These are phyloP conservation scores for Pseudopyricularia cyperi DNA, from an alignment of 2,329 filamentous ascomycete genomes.

Conservation along the genomic window DNA sequence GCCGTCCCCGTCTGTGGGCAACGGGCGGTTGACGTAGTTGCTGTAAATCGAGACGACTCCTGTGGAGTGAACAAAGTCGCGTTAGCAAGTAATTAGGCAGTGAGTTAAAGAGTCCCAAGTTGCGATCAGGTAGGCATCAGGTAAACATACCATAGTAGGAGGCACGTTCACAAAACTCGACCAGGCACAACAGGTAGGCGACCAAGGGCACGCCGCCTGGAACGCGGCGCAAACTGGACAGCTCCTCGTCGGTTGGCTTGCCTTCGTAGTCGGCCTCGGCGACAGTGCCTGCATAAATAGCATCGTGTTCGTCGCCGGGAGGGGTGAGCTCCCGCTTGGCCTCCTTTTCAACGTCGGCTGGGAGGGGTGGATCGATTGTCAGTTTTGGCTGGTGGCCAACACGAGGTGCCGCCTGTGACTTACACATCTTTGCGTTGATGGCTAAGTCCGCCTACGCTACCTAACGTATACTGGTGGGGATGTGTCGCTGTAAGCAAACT, in stretches of 20 bases:
- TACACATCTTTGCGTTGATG: not conserved
- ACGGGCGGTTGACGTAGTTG: constrained; percentile 49
- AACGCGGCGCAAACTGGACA: constrained; percentile 45
- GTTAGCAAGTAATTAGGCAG: too few relatives aligned
- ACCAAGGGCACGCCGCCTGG: constrained; percentile 51
- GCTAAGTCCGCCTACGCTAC: not conserved
- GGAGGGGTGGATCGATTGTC: not conserved
- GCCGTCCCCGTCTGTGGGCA: constrained; percentile 31
- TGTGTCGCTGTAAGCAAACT: not conserved
- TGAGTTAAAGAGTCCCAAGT: constrained; percentile 23
- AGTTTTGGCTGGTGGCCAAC: not conserved
- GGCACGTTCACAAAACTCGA: constrained; percentile 65
- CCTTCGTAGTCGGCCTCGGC: constrained; percentile 17
- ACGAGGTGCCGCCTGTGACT: not conserved
- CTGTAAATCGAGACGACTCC: constrained; percentile 38
- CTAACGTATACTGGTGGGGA: not conserved
- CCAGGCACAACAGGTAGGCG: constrained; percentile 57
- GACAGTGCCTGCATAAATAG: constrained; percentile 4
- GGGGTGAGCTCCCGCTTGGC: not conserved
- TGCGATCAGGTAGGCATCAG: constrained; percentile 36
- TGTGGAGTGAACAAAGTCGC: constrained; percentile 36
- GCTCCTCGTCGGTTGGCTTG: constrained; percentile 48
- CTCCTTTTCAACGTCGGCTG: not conserved
- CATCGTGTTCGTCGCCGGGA: constrained; percentile 3
- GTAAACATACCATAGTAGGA: constrained; percentile 54